phyloP scores from a whole-genome alignment of 108 stramenopile genomes.

The Licmophora abbreviata region DNA sequence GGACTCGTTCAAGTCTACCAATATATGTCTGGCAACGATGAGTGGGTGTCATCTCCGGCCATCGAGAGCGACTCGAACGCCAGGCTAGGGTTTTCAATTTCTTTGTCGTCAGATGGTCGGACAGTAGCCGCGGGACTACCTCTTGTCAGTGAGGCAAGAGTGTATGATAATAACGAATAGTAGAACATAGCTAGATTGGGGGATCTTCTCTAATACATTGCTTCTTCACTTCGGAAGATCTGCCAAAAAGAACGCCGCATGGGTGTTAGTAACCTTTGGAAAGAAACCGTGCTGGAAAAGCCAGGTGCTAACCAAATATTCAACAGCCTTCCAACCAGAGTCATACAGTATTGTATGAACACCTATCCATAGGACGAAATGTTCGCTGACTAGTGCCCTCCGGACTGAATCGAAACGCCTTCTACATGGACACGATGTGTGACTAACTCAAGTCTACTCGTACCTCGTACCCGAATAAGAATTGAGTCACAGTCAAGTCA shows the following conservation, averaged over 20 bases:
- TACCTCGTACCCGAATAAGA: too few species aligned
- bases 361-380: too few species aligned
- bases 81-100: constrained; percentile 1
- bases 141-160: constrained; percentile 1
- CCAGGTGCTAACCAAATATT: background rate
- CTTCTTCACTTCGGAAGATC: background rate
- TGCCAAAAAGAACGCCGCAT: background rate
- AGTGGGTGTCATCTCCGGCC: background rate
- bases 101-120: background rate
- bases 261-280: background rate
- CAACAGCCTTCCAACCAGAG: background rate
- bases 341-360: too few species aligned
- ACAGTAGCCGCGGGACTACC: constrained; percentile 1
- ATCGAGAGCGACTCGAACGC: background rate
- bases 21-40: background rate
- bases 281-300: background rate
- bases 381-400: too few species aligned
- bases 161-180: background rate
- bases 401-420: too few species aligned
- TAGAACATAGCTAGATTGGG: background rate
- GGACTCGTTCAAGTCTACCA: background rate
- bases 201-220: background rate
- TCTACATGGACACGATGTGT: too few species aligned
- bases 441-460: too few species aligned
- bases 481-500: too few species aligned